Conservation (phyloP, 2,329 filamentous ascomycete species). For the Colletotrichum echinochloae region DNA sequence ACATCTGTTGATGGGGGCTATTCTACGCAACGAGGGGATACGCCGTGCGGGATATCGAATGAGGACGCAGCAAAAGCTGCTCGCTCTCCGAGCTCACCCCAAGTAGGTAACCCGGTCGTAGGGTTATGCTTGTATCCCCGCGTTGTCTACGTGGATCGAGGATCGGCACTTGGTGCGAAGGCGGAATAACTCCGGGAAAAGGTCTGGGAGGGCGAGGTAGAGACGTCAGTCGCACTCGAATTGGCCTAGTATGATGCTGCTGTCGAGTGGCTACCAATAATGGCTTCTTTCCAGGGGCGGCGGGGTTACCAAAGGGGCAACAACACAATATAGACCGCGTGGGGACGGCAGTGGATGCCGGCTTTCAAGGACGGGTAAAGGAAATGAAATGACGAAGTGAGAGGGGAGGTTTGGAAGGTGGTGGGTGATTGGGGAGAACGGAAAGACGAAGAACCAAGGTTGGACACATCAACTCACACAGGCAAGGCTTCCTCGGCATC, state of each 20-base stretch:
- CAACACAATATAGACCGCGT: neutral
- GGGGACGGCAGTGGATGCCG: conserved; percentile 29
- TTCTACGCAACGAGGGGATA: conserved; percentile 20
- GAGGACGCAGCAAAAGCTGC: neutral
- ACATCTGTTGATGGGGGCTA: conserved; percentile 5
- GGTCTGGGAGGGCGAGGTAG: neutral
- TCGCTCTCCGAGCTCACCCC: neutral
- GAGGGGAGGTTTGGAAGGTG: neutral
- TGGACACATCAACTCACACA: neutral
- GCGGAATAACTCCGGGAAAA: conserved; percentile 28
- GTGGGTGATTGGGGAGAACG: neutral
- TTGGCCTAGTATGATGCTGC: neutral
- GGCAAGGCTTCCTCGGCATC: neutral
- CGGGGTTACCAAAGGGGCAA: neutral
- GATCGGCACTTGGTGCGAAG: neutral
- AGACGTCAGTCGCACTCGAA: conserved; percentile 14
- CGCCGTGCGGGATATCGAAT: neutral
- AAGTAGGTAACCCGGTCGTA: conserved; percentile 8
- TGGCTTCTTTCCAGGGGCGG: conserved; percentile 12
- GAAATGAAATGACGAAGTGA: too few species aligned
- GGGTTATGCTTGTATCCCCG: neutral
- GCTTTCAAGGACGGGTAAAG: conserved; percentile 23
- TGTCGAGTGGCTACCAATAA: conserved; percentile 30
- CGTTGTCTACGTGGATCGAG: neutral
- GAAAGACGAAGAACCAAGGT: neutral